Conservation (phyloP, 495 filamentous ascomycete genomes). For the Aspergillus nanangensis region DNA sequence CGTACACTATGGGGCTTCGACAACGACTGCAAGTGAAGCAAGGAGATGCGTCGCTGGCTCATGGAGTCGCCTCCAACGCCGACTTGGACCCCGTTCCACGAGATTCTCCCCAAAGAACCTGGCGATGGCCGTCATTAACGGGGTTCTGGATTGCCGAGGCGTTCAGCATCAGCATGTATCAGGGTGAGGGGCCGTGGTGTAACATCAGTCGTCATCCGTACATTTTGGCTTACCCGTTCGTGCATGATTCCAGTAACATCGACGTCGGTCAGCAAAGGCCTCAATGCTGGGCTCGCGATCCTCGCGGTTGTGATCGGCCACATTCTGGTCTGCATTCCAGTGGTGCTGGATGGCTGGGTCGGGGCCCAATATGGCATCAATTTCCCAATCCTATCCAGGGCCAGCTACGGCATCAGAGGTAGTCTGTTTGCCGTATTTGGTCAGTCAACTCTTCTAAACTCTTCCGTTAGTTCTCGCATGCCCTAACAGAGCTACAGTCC, state of each 20-base stretch:
- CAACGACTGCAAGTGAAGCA: conserved; percentile 11
- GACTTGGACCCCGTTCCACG: conserved; percentile 18
- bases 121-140: conserved; percentile 21
- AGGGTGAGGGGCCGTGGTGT: conserved; percentile 3
- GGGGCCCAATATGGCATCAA: conserved; percentile 23
- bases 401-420: conserved; percentile 54
- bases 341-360: conserved; percentile 21
- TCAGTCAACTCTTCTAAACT: too few species aligned
- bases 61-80: conserved; percentile 11
- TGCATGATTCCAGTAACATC: conserved; percentile 8
- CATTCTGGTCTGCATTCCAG: conserved; percentile 14
- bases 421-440: conserved; percentile 43
- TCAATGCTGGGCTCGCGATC: conserved; percentile 14
- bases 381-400: conserved; percentile 21
- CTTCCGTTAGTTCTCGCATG: too few species aligned
- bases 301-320: conserved; percentile 11
- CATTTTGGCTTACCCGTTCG: too few species aligned
- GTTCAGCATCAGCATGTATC: conserved; percentile 21
- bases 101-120: conserved; percentile 14
- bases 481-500: too few species aligned
- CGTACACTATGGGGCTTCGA: conserved; percentile 9
- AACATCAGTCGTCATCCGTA: too few species aligned
- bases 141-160: conserved; percentile 28
- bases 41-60: conserved; percentile 9
- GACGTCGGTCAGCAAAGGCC: conserved; percentile 9